A percentile compares a stretch with the other conserved stretches of the same genome.
Conservation (phyloP, 2,329 filamentous ascomycete species). For the Phialocephala sp. region DNA sequence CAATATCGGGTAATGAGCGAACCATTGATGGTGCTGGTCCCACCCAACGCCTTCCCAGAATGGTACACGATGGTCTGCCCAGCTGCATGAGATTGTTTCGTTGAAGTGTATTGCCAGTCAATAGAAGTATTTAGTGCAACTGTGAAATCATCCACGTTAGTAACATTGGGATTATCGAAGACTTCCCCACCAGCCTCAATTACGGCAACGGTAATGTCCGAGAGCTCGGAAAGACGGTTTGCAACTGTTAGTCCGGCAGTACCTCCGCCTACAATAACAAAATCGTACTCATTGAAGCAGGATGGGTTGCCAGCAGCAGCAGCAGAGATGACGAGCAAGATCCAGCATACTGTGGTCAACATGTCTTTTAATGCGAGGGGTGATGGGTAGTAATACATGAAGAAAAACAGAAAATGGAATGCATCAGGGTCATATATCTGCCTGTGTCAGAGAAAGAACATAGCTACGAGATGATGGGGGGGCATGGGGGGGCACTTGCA, state of each 20-base stretch:
- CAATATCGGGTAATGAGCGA: conserved; percentile 15
- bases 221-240: conserved; percentile 31
- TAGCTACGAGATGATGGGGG: background rate
- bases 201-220: conserved; percentile 30
- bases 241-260: conserved; percentile 32
- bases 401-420: no score
- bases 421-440: no score
- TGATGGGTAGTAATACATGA: no score
- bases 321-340: background rate
- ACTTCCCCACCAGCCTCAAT: conserved; percentile 34
- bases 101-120: conserved; percentile 33
- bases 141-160: conserved; percentile 25
- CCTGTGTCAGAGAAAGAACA: background rate
- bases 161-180: conserved; percentile 28
- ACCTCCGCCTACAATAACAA: conserved; percentile 32
- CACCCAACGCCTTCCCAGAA: conserved; percentile 30
- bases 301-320: background rate
- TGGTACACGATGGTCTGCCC: conserved; percentile 18
- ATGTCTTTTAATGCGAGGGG: background rate
- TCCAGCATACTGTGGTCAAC: background rate
- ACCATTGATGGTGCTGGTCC: conserved; percentile 37
- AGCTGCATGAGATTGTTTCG: conserved; percentile 24
- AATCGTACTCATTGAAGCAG: conserved; percentile 19
- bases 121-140: conserved; percentile 24
- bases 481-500: conserved; percentile 1